phyloP scores from a whole-genome alignment of 2,329 filamentous ascomycete species.

The Nigrospora oryzae region DNA sequence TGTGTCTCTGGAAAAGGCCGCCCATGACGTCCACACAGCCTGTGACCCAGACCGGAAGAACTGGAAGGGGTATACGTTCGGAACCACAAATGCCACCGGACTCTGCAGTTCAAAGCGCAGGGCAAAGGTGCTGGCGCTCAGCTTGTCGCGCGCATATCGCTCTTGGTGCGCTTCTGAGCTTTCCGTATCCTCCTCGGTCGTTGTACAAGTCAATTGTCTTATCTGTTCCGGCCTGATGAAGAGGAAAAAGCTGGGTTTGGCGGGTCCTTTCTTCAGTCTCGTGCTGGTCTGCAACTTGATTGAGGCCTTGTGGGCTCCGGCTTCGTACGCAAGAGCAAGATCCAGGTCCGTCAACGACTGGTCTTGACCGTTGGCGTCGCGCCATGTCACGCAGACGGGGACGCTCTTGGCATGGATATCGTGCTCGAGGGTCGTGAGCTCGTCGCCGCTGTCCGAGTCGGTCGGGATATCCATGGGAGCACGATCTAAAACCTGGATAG shows the following conservation, averaged over 20 bases:
- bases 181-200: neutral
- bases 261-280: constrained; percentile 1
- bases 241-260: constrained; percentile 1
- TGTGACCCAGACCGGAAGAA: constrained; percentile 1
- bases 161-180: neutral
- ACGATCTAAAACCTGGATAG: neutral
- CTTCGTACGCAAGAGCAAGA: neutral
- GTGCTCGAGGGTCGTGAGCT: neutral
- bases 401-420: neutral
- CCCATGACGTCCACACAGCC: constrained; percentile 1
- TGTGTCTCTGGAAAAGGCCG: neutral
- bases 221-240: neutral
- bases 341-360: neutral
- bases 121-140: neutral
- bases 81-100: neutral
- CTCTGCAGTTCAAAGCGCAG: neutral
- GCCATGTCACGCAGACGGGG: constrained; percentile 1
- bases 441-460: constrained; percentile 2
- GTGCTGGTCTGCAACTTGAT: constrained; percentile 1
- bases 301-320: neutral
- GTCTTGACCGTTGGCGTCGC: neutral
- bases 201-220: neutral
- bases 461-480: constrained; percentile 2
- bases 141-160: neutral
- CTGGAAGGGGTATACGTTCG: neutral